Base-by-base conservation (phyloP, 1,284 basidiomycete species). In the Cryptococcus sp. region DNA sequence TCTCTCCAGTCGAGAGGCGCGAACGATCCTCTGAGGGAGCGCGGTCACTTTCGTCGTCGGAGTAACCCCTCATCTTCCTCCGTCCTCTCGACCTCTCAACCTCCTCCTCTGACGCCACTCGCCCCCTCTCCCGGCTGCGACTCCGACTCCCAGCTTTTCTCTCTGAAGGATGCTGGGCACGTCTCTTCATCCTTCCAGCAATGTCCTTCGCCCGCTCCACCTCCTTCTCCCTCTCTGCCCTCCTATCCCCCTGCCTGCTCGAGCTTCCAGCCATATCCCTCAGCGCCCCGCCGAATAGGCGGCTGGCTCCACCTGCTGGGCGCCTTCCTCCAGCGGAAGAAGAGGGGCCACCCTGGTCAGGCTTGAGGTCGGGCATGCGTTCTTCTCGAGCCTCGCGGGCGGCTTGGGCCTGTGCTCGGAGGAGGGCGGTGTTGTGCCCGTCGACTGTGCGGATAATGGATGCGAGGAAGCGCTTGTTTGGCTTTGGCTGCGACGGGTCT, bases 381-480 rank as follows among this genome's bases (percentile, higher is more conserved):
- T 56, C 54, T 15, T 54, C 43, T 23, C 88, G 84, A 6, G 85
- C 81, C 62, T 89, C 86, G 61, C 87, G 80, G 0, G 88, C 88
- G 33, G 87, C 85, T 18, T 82, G 76, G 0, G 87, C 86, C 75
- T 96, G 90, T 18, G 86, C 82, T 43, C 85, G 82, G 9, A 92
- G 78, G 18, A 96, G 79, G 13, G 87, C 85, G 73, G 86, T 85
- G 74, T 96, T 96, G 72, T 96, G 93, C 55, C 92, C 91, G 69
- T 93, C 91, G 3, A 93, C 94, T 61, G 83, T 91, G 59, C 86
- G 84, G 54, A 96, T 92, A 58, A 96, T 90, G 23, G 87, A 86
- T 0, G 86, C 84, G 20, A 96, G 79, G 75, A 96, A 96, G 1
- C 90, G 87, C 71, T 94, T 96, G 79, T 95, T 95, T n/a, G 92